A percentile compares a stretch with the other conserved stretches of the same genome.
Evolutionary conservation across 768 basidiomycete species (phyloP).

Genomic region (Strobilomyces echinocephalus): DNA sequence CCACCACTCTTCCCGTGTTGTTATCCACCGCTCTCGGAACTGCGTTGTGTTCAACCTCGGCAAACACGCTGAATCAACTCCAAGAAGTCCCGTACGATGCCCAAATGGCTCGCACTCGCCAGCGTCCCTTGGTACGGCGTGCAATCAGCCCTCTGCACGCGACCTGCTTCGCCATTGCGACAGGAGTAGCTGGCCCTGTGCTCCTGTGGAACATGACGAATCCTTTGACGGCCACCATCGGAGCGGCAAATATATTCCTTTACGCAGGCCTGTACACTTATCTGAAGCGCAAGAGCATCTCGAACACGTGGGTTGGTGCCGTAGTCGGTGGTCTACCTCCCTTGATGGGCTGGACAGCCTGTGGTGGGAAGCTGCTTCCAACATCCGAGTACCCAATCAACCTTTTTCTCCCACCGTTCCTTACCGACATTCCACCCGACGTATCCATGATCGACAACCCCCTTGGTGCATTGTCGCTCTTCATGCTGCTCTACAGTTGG

Average conservation of each 20-base stretch:
- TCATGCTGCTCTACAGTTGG: slow-evolving; percentile 89
- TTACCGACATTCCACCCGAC: slow-evolving; percentile 41
- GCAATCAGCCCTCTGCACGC: slow-evolving; percentile 87
- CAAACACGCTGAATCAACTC: slow-evolving; percentile 92
- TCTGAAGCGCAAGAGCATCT: slow-evolving; percentile 75
- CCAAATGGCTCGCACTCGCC: slow-evolving; percentile 90
- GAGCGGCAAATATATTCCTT: slow-evolving; percentile 76
- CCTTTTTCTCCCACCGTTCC: slow-evolving; percentile 58
- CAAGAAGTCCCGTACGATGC: slow-evolving; percentile 95
- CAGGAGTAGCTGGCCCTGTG: slow-evolving; percentile 74
- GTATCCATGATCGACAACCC: slow-evolving; percentile 68
- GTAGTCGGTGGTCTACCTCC: slow-evolving; percentile 92
- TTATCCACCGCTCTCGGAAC: slow-evolving; percentile 88
- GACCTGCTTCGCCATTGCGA: slow-evolving; percentile 65
- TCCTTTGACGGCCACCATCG: slow-evolving; percentile 79
- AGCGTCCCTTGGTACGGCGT: slow-evolving; percentile 78
- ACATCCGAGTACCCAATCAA: slow-evolving; percentile 53
- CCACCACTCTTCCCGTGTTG: slow-evolving; percentile 77
- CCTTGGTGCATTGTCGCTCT: slow-evolving; percentile 73
- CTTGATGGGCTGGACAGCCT: slow-evolving; percentile 97
- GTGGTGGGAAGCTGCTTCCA: slow-evolving; percentile 74
- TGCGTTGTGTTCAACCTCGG: slow-evolving; percentile 84
- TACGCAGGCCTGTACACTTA: slow-evolving; percentile 93
- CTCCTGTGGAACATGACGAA: slow-evolving; percentile 81
- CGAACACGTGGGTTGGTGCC: slow-evolving; percentile 93